These are phyloP conservation scores for Populus pruinosa DNA, from an alignment of 345 rosid species.

Conservation along the genomic window DNA sequence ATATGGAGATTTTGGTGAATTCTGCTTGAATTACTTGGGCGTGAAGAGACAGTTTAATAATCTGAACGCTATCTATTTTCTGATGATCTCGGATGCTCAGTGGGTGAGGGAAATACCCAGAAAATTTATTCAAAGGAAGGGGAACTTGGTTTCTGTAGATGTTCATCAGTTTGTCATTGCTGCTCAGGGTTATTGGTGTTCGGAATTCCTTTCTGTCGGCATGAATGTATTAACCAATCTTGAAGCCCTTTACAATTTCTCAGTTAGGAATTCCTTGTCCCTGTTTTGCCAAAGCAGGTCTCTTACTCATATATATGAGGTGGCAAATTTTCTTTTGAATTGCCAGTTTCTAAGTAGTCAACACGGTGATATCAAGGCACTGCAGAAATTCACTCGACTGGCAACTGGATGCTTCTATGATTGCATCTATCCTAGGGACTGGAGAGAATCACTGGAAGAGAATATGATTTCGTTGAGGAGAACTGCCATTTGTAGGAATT, in stretches of 20 bases:
- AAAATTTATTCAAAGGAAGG: conserved; percentile 1
- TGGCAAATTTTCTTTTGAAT: conserved; percentile 31
- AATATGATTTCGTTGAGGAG: conserved; percentile 34
- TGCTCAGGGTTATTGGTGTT: conserved; percentile 36
- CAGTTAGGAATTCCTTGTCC: conserved; percentile 11
- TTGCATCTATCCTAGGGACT: conserved; percentile 37
- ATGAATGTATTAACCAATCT: conserved; percentile 31
- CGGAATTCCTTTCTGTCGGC: conserved; percentile 39
- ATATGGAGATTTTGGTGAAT: conserved; percentile 21
- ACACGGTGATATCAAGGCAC: not conserved
- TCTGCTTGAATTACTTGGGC: conserved; percentile 49
- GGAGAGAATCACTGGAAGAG: conserved; percentile 26
- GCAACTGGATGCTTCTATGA: conserved; percentile 16
- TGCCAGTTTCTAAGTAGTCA: conserved; percentile 5
- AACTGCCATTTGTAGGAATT: conserved; percentile 15
- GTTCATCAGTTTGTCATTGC: conserved; percentile 26
- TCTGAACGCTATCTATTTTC: conserved; percentile 18
- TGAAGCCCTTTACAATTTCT: conserved; percentile 15
- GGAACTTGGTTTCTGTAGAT: conserved; percentile 19
- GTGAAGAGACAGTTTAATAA: conserved; percentile 25
- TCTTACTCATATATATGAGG: conserved; percentile 27
- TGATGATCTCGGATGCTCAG: conserved; percentile 33
- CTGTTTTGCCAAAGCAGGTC: conserved; percentile 19
- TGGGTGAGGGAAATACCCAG: conserved; percentile 28
- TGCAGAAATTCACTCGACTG: conserved; percentile 11